Evolutionary conservation across 345 rosid species (phyloP).

Genomic region (Erodium maritimum): DNA sequence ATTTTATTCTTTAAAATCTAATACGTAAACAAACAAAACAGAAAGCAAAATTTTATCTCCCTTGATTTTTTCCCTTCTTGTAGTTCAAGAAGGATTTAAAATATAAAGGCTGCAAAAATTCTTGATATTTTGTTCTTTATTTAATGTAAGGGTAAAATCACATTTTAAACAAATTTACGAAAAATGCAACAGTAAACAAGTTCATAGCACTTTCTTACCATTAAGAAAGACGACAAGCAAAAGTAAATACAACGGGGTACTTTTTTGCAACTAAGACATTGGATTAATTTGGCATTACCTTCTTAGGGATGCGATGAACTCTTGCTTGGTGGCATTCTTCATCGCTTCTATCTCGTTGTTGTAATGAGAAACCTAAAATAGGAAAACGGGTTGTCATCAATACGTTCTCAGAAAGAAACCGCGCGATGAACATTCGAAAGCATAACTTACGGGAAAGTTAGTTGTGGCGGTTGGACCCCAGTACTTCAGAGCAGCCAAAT

Average conservation of each 20-base stretch:
- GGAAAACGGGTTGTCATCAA: not conserved
- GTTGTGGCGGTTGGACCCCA: conserved; percentile 60
- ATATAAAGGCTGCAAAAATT: too few relatives aligned
- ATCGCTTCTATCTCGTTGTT: conserved; percentile 44
- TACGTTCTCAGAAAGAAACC: not conserved
- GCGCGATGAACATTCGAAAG: not conserved
- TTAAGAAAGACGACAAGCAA: too few relatives aligned
- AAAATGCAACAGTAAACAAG: not conserved
- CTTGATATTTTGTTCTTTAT: too few relatives aligned
- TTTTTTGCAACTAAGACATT: too few relatives aligned
- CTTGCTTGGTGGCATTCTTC: conserved; percentile 67
- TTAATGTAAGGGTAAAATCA: not conserved
- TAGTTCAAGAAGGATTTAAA: too few relatives aligned
- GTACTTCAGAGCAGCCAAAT: conserved; percentile 64
- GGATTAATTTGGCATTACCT: too few relatives aligned
- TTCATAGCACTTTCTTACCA: too few relatives aligned
- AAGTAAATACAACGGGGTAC: too few relatives aligned
- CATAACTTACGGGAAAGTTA: conserved; percentile 41
- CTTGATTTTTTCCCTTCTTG: too few relatives aligned
- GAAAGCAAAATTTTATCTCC: too few relatives aligned
- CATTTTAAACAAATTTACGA: not conserved
- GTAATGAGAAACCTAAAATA: conserved; percentile 44
- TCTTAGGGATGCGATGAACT: conserved; percentile 56
- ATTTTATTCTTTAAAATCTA: too few relatives aligned
- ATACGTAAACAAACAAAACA: too few relatives aligned